phyloP scores from a whole-genome alignment of 345 rosid species.

The Dovyalis caffra region DNA sequence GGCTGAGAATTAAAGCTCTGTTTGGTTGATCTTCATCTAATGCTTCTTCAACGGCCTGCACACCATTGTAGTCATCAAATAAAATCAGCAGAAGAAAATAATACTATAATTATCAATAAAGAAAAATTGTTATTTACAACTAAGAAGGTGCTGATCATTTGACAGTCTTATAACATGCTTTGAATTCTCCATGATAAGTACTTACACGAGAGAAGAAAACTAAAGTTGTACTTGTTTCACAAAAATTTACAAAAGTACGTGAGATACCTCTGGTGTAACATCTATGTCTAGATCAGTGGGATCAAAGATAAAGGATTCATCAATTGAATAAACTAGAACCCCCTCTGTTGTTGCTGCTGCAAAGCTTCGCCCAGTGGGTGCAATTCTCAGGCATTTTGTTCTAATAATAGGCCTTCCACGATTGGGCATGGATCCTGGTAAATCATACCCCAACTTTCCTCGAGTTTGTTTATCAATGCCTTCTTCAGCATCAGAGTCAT shows the following conservation, averaged over 20 bases:
- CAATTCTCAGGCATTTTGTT: constrained; percentile 79
- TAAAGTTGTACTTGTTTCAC: background rate
- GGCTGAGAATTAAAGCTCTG: constrained; percentile 78
- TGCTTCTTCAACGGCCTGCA: constrained; percentile 79
- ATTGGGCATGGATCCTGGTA: constrained; percentile 88
- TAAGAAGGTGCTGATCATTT: background rate
- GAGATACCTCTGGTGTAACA: constrained; percentile 87
- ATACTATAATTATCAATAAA: background rate
- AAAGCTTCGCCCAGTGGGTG: constrained; percentile 94
- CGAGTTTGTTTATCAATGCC: constrained; percentile 75
- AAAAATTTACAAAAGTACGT: background rate
- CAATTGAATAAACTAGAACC: constrained; percentile 80
- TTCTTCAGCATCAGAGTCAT: constrained; percentile 73
- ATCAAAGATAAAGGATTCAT: constrained; percentile 88
- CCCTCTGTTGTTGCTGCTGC: constrained; percentile 98
- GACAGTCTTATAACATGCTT: background rate
- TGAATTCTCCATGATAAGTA: background rate
- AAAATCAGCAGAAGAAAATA: background rate
- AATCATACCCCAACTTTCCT: constrained; percentile 73
- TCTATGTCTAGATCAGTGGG: constrained; percentile 98
- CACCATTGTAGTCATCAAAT: constrained; percentile 2
- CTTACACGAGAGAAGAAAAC: background rate
- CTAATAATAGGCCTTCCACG: constrained; percentile 73
- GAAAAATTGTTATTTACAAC: background rate
- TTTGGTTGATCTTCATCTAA: constrained; percentile 56